A percentile compares a stretch with the other conserved stretches of the same genome.
These are phyloP conservation scores for Pythium grandisporangium DNA, from an alignment of 352 stramenopile genomes.

Conservation along the genomic window DNA sequence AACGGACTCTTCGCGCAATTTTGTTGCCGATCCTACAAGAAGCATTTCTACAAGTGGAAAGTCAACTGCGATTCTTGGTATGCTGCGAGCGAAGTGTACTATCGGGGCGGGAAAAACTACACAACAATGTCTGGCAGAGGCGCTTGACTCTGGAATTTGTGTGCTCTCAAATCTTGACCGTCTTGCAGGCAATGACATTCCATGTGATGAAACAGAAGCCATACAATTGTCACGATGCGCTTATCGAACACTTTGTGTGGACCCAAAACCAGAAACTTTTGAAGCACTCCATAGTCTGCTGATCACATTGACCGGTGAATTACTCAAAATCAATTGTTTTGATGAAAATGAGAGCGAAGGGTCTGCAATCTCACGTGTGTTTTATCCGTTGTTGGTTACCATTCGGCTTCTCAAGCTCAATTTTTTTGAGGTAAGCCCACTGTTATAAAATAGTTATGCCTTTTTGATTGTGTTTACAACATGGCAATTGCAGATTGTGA, in stretches of 20 bases:
- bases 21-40: slow-evolving; percentile 33
- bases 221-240: slow-evolving; percentile 71
- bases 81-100: slow-evolving; percentile 34
- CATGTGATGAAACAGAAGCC: slow-evolving; percentile 59
- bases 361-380: slow-evolving; percentile 23
- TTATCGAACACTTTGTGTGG: slow-evolving; percentile 74
- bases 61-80: slow-evolving; percentile 32
- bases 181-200: slow-evolving; percentile 64
- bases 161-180: slow-evolving; percentile 73
- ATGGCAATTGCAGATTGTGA: too few species aligned
- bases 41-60: slow-evolving; percentile 46
- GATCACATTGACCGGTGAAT: slow-evolving; percentile 18
- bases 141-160: slow-evolving; percentile 59
- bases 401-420: slow-evolving; percentile 79
- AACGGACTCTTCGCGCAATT: slow-evolving; percentile 24
- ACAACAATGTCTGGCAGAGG: slow-evolving; percentile 36
- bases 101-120: slow-evolving; percentile 10
- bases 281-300: slow-evolving; percentile 45
- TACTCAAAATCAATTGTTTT: slow-evolving; percentile 13
- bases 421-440: slow-evolving; percentile 70
- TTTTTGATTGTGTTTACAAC: slow-evolving; percentile 1
- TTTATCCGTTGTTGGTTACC: slow-evolving; percentile 71
- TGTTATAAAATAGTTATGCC: not conserved
- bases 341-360: slow-evolving; percentile 2
- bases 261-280: slow-evolving; percentile 70